Evolutionary conservation across 345 rosid genomes (phyloP).

Genomic region (Sisymbrium altissimum): DNA sequence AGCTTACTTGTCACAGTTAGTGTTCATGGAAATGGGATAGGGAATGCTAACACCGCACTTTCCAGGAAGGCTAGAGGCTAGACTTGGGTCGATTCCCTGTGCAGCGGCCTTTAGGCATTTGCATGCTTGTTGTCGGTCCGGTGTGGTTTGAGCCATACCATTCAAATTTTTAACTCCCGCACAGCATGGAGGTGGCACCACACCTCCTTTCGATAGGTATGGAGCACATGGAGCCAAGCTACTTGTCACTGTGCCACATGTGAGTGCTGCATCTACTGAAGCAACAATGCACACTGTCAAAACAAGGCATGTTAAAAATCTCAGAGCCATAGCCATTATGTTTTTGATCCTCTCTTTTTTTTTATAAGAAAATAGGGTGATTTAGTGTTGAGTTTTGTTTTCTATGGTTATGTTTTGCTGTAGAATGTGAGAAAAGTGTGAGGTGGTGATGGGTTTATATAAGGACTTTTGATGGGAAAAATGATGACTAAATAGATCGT

Average conservation of each 20-base stretch:
- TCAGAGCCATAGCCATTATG: constrained; percentile 23
- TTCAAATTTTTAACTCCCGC: constrained; percentile 37
- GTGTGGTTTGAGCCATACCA: constrained; percentile 39
- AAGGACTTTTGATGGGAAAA: background rate
- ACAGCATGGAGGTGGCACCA: constrained; percentile 37
- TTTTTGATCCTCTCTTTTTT: too few species aligned
- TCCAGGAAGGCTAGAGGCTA: constrained; percentile 38
- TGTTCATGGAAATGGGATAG: constrained; percentile 47
- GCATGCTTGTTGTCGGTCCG: constrained; percentile 54
- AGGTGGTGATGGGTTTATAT: constrained; percentile 4
- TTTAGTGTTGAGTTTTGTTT: too few species aligned
- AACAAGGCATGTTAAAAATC: constrained; percentile 20
- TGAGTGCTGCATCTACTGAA: constrained; percentile 34
- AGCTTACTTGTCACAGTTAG: constrained; percentile 48
- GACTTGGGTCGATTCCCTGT: background rate
- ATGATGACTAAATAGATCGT: background rate
- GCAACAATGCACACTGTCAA: constrained; percentile 24
- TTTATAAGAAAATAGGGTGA: background rate
- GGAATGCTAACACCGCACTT: constrained; percentile 48
- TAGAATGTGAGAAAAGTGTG: constrained; percentile 17
- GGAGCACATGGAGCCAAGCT: constrained; percentile 40
- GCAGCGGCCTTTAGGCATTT: constrained; percentile 39
- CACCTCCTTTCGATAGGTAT: constrained; percentile 21
- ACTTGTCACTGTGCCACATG: constrained; percentile 38
- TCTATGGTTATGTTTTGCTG: constrained; percentile 9